A percentile compares a stretch with the other conserved stretches of the same genome.
These are phyloP conservation scores for Blastocladiella emersonii DNA, from an alignment of 371 early-diverging fungal genomes.

Conservation along the genomic window DNA sequence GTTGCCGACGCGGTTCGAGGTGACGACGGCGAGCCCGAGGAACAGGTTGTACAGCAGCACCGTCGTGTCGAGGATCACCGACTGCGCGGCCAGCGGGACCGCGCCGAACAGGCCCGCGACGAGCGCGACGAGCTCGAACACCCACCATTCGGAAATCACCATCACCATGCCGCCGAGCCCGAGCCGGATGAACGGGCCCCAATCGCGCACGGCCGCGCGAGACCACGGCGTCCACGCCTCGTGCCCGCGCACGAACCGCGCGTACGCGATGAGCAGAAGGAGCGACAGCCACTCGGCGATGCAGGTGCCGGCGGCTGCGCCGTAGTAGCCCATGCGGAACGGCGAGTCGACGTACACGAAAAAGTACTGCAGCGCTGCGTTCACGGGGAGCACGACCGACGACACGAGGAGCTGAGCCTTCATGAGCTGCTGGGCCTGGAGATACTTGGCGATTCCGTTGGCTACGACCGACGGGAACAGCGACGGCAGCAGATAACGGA, in stretches of 20 bases:
- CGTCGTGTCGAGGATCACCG: constrained; percentile 57
- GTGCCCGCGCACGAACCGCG: constrained; percentile 45
- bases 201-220: constrained; percentile 40
- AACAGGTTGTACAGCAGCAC: constrained; percentile 51
- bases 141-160: constrained; percentile 61
- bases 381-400: constrained; percentile 53
- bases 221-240: constrained; percentile 79
- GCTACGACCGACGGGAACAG: constrained; percentile 57
- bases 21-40: constrained; percentile 44
- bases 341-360: constrained; percentile 50
- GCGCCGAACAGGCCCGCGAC: constrained; percentile 65
- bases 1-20: constrained; percentile 71
- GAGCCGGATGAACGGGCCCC: constrained; percentile 50
- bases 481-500: constrained; percentile 48
- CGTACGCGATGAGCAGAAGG: constrained; percentile 41
- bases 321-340: constrained; percentile 55
- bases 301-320: constrained; percentile 70
- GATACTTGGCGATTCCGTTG: constrained; percentile 62
- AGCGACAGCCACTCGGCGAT: constrained; percentile 60
- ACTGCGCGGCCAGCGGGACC: constrained; percentile 67
- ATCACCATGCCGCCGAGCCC: constrained; percentile 58
- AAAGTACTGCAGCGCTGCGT: constrained; percentile 51
- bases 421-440: constrained; percentile 80
- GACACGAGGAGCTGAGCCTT: constrained; percentile 57
- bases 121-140: constrained; percentile 52